phyloP scores from a whole-genome alignment of 306 rosid genomes.

The Quercus mongolica region DNA sequence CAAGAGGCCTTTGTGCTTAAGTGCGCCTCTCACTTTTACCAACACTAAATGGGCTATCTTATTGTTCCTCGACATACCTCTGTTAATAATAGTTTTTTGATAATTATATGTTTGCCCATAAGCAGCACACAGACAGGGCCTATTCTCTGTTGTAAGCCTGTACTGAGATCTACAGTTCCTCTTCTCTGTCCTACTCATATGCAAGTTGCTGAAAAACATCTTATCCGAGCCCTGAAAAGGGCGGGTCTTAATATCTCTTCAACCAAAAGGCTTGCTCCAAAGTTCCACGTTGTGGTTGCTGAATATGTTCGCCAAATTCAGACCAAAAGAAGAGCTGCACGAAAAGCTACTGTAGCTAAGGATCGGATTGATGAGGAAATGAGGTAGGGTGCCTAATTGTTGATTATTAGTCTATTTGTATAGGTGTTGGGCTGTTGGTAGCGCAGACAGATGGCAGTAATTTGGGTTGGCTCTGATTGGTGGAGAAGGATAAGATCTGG shows the following conservation, averaged over 20 bases:
- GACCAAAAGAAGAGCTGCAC: conserved; percentile 34
- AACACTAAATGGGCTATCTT: not conserved
- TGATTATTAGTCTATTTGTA: conserved; percentile 22
- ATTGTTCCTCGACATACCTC: not conserved
- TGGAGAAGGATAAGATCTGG: not conserved
- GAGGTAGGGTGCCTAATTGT: conserved; percentile 21
- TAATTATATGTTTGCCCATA: conserved; percentile 24
- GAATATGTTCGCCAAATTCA: conserved; percentile 46
- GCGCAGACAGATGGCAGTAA: not conserved
- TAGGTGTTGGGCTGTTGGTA: conserved; percentile 29
- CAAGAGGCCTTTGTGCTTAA: too few relatives aligned
- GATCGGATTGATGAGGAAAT: conserved; percentile 22
- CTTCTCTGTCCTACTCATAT: conserved; percentile 35
- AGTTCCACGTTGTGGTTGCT: conserved; percentile 31
- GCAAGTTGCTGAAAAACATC: conserved; percentile 40
- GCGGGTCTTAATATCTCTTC: conserved; percentile 26
- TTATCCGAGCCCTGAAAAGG: conserved; percentile 44
- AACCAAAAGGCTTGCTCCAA: conserved; percentile 36
- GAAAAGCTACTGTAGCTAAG: conserved; percentile 22
- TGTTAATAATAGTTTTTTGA: not conserved
- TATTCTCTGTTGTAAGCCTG: conserved; percentile 42
- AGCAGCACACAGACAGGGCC: conserved; percentile 50
- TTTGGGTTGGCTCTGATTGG: not conserved
- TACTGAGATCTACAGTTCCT: conserved; percentile 45
- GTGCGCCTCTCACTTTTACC: too few relatives aligned